Evolutionary conservation across 2,329 filamentous ascomycete genomes (phyloP).

Genomic region (Corniculantispora saksenae): DNA sequence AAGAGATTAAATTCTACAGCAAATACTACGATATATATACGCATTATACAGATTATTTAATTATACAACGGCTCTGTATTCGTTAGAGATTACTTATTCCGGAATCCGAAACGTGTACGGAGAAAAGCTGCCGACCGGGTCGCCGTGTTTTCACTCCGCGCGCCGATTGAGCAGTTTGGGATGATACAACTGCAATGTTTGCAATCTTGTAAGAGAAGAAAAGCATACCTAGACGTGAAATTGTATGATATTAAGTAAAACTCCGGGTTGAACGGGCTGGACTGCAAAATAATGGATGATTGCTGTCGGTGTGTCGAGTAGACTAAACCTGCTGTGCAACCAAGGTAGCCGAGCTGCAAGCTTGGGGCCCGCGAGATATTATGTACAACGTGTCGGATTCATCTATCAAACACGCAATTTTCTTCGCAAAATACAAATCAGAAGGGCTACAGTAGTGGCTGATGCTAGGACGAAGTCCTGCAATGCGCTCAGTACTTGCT

Average conservation of each 20-base stretch:
- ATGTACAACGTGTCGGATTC: neutral
- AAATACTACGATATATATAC: neutral
- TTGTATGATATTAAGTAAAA: neutral
- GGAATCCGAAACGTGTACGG: slow-evolving; percentile 9
- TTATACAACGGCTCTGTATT: neutral
- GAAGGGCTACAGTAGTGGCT: too few relatives aligned
- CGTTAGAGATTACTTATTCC: neutral
- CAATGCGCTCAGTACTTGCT: too few relatives aligned
- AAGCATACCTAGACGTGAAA: neutral
- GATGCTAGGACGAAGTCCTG: too few relatives aligned
- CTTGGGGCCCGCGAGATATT: neutral
- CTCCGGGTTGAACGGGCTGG: neutral
- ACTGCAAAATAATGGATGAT: neutral
- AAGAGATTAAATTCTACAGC: neutral
- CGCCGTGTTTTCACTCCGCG: neutral
- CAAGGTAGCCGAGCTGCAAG: slow-evolving; percentile 14
- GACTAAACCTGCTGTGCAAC: slow-evolving; percentile 5
- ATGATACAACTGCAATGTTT: neutral
- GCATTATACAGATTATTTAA: neutral
- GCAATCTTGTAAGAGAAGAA: neutral
- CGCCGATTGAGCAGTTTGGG: neutral
- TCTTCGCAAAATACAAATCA: too few relatives aligned
- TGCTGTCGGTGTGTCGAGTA: slow-evolving; percentile 16
- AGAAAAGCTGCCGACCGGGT: neutral
- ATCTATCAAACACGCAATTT: neutral